A percentile compares a stretch with the other conserved stretches of the same genome.
phyloP scores from a whole-genome alignment of 2,329 filamentous ascomycete species.

The Calonectria henricotiae region DNA sequence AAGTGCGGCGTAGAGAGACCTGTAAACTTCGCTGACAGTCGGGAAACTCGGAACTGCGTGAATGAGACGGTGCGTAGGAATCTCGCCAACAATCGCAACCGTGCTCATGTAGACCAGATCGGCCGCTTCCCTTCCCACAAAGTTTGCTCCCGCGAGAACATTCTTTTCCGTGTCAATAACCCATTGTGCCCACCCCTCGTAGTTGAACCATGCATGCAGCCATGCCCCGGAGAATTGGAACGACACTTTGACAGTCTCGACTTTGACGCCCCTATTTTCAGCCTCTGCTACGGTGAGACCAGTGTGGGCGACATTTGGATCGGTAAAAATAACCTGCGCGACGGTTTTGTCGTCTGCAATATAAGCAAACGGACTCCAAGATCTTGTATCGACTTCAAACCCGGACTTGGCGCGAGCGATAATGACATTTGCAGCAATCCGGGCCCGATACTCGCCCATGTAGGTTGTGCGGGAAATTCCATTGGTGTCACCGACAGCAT shows the following conservation, averaged over 20 bases:
- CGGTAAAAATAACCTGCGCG: neutral
- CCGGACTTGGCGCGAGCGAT: neutral
- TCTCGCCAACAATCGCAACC: neutral
- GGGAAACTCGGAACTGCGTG: neutral
- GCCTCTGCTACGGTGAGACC: neutral
- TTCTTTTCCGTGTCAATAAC: neutral
- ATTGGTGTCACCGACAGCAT: neutral
- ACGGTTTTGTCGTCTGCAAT: neutral
- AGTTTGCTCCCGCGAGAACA: neutral
- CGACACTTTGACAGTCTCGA: neutral
- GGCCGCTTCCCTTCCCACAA: neutral
- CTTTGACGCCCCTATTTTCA: neutral
- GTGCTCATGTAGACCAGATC: constrained; percentile 2
- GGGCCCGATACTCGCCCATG: neutral
- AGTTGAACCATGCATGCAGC: neutral
- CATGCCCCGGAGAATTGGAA: neutral
- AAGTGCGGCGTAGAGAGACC: neutral
- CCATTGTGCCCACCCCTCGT: too few relatives aligned
- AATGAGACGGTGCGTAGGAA: neutral
- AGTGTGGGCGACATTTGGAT: neutral
- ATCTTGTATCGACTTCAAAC: neutral
- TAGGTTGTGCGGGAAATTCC: neutral
- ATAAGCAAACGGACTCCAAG: neutral
- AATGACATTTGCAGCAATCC: neutral
- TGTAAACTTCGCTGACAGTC: constrained; percentile 4